A percentile compares a stretch with the other conserved stretches of the same genome.
These are phyloP conservation scores for Fusarium sp. DNA, from an alignment of 2,329 filamentous ascomycete genomes.

Conservation along the genomic window DNA sequence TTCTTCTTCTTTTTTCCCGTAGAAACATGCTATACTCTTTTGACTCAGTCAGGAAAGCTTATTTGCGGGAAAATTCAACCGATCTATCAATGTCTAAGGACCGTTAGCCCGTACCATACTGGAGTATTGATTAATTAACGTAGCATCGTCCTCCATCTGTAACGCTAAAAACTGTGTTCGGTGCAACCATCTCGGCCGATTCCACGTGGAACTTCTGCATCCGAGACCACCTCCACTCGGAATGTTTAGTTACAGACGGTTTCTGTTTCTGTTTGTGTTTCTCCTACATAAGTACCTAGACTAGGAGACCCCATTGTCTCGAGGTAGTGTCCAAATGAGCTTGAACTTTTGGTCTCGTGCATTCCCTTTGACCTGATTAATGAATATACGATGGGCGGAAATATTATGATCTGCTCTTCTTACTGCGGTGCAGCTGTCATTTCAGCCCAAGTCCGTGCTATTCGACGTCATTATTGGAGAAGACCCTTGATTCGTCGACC, in stretches of 20 bases:
- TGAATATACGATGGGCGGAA: background rate
- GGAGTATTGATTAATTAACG: background rate
- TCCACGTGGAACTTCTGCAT: constrained; percentile 36
- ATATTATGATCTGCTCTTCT: constrained; percentile 25
- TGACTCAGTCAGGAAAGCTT: background rate
- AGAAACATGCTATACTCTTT: background rate
- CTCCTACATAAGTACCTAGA: background rate
- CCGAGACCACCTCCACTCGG: constrained; percentile 24
- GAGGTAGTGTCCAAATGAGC: background rate
- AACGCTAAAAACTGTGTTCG: constrained; percentile 12
- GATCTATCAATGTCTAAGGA: background rate
- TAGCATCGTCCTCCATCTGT: background rate
- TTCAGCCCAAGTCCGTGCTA: constrained; percentile 20
- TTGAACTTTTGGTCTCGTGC: background rate
- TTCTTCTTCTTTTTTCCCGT: background rate
- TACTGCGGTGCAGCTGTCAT: constrained; percentile 11
- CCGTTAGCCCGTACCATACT: background rate
- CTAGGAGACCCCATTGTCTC: background rate
- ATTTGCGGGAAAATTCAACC: background rate
- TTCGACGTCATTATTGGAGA: constrained; percentile 13
- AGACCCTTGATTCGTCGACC: background rate
- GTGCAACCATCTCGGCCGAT: constrained; percentile 26
- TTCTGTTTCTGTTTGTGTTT: background rate
- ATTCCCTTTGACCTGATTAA: background rate
- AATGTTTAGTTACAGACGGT: background rate